phyloP scores from a whole-genome alignment of 495 filamentous ascomycete genomes.

The Tuber borchii region DNA sequence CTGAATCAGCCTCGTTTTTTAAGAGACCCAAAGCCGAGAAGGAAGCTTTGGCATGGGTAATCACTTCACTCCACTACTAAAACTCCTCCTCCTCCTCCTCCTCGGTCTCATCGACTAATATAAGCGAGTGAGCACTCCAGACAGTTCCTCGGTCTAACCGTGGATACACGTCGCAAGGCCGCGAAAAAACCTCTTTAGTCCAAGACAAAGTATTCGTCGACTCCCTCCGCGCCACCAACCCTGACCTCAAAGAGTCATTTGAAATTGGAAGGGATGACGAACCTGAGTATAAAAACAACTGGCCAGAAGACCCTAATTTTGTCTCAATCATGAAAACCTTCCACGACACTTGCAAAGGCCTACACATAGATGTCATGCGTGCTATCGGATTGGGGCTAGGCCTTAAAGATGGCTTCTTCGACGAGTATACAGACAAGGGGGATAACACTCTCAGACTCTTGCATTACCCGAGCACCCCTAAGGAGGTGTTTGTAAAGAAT shows the following conservation, averaged over 20 bases:
- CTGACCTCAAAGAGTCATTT: slow-evolving; percentile 65
- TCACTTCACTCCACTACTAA: neutral
- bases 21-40: slow-evolving; percentile 62
- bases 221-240: slow-evolving; percentile 47
- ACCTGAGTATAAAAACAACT: slow-evolving; percentile 60
- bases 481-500: slow-evolving; percentile 61
- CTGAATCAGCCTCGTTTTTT: slow-evolving; percentile 72
- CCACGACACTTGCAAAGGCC: slow-evolving; percentile 60
- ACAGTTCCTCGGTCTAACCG: slow-evolving; percentile 64
- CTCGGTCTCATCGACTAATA: neutral
- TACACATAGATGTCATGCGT: slow-evolving; percentile 77
- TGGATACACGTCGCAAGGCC: slow-evolving; percentile 58
- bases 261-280: slow-evolving; percentile 59
- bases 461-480: slow-evolving; percentile 71
- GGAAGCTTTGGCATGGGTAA: slow-evolving; percentile 57
- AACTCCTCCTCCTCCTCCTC: neutral
- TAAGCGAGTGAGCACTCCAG: slow-evolving; percentile 11
- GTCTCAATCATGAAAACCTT: slow-evolving; percentile 66
- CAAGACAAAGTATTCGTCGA: slow-evolving; percentile 46
- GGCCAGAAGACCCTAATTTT: slow-evolving; percentile 70
- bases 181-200: slow-evolving; percentile 56
- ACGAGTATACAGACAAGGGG: slow-evolving; percentile 60
- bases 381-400: slow-evolving; percentile 82
- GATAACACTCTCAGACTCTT: slow-evolving; percentile 86
- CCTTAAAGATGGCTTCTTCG: slow-evolving; percentile 68